Base-by-base conservation (phyloP, 1,139 yeast species). In the Eremothecium gossypii region DNA sequence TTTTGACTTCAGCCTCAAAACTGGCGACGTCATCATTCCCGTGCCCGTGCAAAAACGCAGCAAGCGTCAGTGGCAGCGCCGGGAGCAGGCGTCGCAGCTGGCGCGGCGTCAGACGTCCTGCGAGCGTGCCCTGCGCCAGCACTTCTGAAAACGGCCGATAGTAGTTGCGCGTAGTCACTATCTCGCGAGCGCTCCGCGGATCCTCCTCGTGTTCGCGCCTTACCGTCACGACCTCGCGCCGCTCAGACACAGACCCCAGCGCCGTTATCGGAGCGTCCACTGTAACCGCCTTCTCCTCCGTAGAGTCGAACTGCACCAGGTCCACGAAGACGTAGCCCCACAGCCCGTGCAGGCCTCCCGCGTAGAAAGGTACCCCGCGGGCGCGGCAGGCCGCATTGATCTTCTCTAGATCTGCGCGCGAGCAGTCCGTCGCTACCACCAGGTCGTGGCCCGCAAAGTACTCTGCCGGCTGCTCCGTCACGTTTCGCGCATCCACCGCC, bases 321-420 rank as follows among this genome's bases (percentile, higher is more conserved):
- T 93, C 98, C 3, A 79, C 79, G 55, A 89, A 78, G 2, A 85
- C 73, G 56, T 77, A 84, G 1, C 96, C 96, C 59, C 75, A 86
- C 60, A 87, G 66, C 0, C 98, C 98, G 58, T 82, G 83, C 7
- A 78, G 58, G 0, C 81, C 83, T 0, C 85, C 66, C 4, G 76
- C 71, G 58, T 84, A 86, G 33, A 91, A 67, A 1, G 95, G 85
- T 29, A 79, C 73, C 28, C 68, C 67, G 26, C 71, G 65, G 2
- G 56, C 44, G 50, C 96, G 72, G 2, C 89, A 71, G 23, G 71
- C 61, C 0, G 55, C 53, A 56, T 86, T 84, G 30, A 82, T 52
- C 12, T 55, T 47, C 7, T 65, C 43, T 9, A 76, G 63, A 31
- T 77, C 71, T 0, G 49, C 39, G n/a, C 39, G 43, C 39, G 57